Conservation (phyloP, 2,329 filamentous ascomycete genomes). For the Fusarium sulawesiense region DNA sequence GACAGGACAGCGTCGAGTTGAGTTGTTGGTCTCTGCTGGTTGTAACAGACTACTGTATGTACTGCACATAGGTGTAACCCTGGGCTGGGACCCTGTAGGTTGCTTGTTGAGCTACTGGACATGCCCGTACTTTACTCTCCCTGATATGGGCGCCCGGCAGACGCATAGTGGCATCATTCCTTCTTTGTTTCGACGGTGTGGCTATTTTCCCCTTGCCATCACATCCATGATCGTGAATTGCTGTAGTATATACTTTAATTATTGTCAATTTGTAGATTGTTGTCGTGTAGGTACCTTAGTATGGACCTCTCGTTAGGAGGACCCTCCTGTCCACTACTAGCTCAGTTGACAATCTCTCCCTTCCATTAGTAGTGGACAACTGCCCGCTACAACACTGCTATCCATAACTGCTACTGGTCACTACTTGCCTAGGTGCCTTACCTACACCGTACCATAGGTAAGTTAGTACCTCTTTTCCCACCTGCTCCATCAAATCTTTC, state of each 20-base stretch:
- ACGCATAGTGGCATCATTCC: slow-evolving; percentile 33
- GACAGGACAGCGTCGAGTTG: slow-evolving; percentile 18
- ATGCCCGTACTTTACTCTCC: too few species aligned
- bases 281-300: slow-evolving; percentile 4
- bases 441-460: slow-evolving; percentile 2
- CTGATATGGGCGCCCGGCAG: slow-evolving; percentile 19
- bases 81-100: not conserved
- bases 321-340: slow-evolving; percentile 4
- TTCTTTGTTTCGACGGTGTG: slow-evolving; percentile 25
- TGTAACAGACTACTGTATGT: not conserved
- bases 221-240: not conserved
- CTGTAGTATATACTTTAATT: slow-evolving; percentile 7
- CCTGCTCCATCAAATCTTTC: not conserved
- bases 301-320: not conserved
- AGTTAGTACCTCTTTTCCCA: not conserved
- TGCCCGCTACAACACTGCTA: slow-evolving; percentile 4
- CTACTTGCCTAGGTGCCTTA: not conserved
- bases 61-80: not conserved
- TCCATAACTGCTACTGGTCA: slow-evolving; percentile 3
- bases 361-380: slow-evolving; percentile 4
- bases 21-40: not conserved
- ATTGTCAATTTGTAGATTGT: slow-evolving; percentile 18
- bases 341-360: slow-evolving; percentile 10
- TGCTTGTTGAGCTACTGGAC: not conserved
- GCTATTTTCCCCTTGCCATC: slow-evolving; percentile 8